Conservation (phyloP, 768 basidiomycete genomes). For the Antrodiella citrinella region DNA sequence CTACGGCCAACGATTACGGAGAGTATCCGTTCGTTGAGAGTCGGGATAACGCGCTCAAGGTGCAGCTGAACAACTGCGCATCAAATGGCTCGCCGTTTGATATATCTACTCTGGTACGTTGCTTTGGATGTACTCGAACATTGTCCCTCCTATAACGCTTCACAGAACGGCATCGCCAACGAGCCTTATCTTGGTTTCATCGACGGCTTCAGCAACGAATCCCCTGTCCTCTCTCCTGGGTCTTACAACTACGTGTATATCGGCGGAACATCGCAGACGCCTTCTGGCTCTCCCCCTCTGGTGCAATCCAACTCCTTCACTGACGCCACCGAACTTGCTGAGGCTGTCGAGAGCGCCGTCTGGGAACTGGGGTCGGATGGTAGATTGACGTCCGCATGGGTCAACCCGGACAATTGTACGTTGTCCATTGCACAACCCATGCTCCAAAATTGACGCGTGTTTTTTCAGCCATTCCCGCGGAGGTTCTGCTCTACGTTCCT, state of each 20-base stretch:
- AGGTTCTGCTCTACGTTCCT: constrained; percentile 4
- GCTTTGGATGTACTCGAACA: too few species aligned
- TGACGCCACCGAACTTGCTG: constrained; percentile 7
- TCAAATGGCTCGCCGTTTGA: not conserved
- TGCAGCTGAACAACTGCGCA: not conserved
- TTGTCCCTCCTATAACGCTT: not conserved
- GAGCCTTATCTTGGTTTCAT: constrained; percentile 8
- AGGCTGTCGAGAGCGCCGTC: constrained; percentile 15
- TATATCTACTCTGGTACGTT: not conserved
- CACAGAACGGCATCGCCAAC: constrained; percentile 8
- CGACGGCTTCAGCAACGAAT: constrained; percentile 7
- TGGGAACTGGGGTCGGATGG: constrained; percentile 11
- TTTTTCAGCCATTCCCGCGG: not conserved
- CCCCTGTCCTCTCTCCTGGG: constrained; percentile 1
- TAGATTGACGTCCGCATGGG: constrained; percentile 12
- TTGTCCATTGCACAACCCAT: too few species aligned
- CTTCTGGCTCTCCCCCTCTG: constrained; percentile 5
- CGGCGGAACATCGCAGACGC: constrained; percentile 11
- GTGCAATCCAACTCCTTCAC: constrained; percentile 12
- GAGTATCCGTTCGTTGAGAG: not conserved
- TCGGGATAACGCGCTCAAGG: not conserved
- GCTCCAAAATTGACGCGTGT: too few species aligned
- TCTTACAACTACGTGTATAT: constrained; percentile 11
- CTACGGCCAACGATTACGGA: not conserved
- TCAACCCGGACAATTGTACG: constrained; percentile 16